Conservation (phyloP, 148 eudicot species). For the Fagopyrum tataricum region DNA sequence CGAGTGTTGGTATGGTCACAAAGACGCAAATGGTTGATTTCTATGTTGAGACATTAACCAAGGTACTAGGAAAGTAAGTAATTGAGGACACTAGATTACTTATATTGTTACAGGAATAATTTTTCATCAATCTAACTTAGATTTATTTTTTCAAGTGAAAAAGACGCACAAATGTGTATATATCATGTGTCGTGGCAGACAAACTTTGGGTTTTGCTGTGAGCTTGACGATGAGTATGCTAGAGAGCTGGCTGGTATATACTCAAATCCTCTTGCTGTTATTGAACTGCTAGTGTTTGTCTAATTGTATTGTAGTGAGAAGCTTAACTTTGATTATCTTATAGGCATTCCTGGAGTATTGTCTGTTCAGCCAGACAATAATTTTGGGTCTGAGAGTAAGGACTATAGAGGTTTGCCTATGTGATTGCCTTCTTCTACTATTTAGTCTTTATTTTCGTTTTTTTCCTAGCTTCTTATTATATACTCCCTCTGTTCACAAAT, state of each 20-base stretch:
- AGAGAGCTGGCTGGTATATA: conserved; percentile 56
- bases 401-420: conserved; percentile 58
- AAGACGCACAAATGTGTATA: conserved; percentile 84
- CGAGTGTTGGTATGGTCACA: conserved; percentile 33
- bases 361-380: conserved; percentile 55
- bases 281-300: conserved; percentile 1
- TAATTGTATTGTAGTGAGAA: neutral
- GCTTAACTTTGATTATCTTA: conserved; percentile 14
- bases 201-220: conserved; percentile 77
- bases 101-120: conserved; percentile 11
- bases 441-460: neutral
- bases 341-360: conserved; percentile 75
- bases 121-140: neutral
- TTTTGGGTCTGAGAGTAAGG: conserved; percentile 47
- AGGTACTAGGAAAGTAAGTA: conserved; percentile 78
- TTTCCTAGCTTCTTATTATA: neutral
- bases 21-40: conserved; percentile 60
- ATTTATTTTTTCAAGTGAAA: conserved; percentile 39
- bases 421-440: neutral
- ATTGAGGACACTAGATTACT: neutral
- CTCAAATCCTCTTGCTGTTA: neutral
- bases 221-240: conserved; percentile 65
- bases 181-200: conserved; percentile 67
- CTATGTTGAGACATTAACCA: conserved; percentile 40
- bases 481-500: too few species aligned